phyloP scores from a whole-genome alignment of 2,329 filamentous ascomycete genomes.

The Remersonia thermophila region DNA sequence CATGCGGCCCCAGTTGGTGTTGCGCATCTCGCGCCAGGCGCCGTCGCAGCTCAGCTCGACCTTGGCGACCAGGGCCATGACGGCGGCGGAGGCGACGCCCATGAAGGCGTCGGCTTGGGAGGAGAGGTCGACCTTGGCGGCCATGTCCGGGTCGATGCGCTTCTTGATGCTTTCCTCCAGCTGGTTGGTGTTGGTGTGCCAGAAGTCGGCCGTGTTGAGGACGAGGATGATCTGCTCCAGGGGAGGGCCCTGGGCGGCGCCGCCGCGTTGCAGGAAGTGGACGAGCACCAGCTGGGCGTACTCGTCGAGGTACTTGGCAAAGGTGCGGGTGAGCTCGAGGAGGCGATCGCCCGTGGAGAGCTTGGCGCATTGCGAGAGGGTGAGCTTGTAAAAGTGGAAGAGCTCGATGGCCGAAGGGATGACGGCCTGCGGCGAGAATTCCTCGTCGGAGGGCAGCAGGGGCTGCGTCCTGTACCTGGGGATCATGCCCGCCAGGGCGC shows the following conservation, averaged over 20 bases:
- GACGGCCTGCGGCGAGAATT: slow-evolving; percentile 81
- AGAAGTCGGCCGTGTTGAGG: slow-evolving; percentile 94
- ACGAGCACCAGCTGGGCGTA: slow-evolving; percentile 90
- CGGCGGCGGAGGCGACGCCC: slow-evolving; percentile 79
- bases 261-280: slow-evolving; percentile 50
- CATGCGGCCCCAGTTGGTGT: slow-evolving; percentile 88
- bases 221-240: slow-evolving; percentile 74
- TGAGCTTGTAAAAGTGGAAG: slow-evolving; percentile 92
- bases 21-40: slow-evolving; percentile 93
- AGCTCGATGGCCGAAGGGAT: slow-evolving; percentile 90
- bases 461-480: slow-evolving; percentile 79
- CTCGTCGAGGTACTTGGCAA: slow-evolving; percentile 88
- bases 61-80: slow-evolving; percentile 70
- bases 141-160: slow-evolving; percentile 70
- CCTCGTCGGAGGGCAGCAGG: slow-evolving; percentile 70
- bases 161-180: slow-evolving; percentile 90
- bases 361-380: slow-evolving; percentile 88
- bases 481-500: slow-evolving; percentile 69
- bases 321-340: slow-evolving; percentile 69
- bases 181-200: slow-evolving; percentile 84
- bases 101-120: slow-evolving; percentile 92
- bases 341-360: slow-evolving; percentile 82
- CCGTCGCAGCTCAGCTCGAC: slow-evolving; percentile 75
- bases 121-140: slow-evolving; percentile 69
- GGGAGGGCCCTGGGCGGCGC: slow-evolving; percentile 34